Percentiles rank a stretch among this genome's conserved stretches.
Evolutionary conservation across 306 rosid species (phyloP).

Genomic region (Boehmeria nivea): DNA sequence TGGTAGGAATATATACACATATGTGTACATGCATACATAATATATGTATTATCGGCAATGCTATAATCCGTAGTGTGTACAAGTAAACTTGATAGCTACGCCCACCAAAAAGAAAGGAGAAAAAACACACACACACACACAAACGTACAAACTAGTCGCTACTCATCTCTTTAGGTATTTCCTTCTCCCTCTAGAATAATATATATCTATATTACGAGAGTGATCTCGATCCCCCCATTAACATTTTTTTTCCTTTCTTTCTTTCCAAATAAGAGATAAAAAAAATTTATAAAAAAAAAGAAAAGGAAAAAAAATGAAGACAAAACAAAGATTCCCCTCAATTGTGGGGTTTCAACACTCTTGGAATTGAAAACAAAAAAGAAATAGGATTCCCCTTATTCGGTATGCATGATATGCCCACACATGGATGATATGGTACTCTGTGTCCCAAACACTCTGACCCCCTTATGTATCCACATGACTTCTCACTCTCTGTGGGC

Average conservation of each 20-base stretch:
- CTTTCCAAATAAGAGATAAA: no score
- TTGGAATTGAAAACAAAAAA: not conserved
- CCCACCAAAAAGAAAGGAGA: not conserved
- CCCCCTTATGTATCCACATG: constrained; percentile 27
- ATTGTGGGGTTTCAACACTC: constrained; percentile 27
- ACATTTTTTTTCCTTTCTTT: no score
- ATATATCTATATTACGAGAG: no score
- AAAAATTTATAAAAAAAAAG: no score
- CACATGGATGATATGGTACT: constrained; percentile 14
- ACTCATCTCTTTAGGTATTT: not conserved
- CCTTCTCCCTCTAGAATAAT: constrained; percentile 6
- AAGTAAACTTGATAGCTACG: not conserved
- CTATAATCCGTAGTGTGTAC: constrained; percentile 8
- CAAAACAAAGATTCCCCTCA: constrained; percentile 54
- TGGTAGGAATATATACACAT: not conserved
- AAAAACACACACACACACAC: no score
- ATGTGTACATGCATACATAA: not conserved
- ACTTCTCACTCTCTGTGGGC: constrained; percentile 1
- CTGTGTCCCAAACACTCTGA: constrained; percentile 32
- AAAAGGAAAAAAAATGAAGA: constrained; percentile 1
- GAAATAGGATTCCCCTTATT: constrained; percentile 25
- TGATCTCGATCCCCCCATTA: no score
- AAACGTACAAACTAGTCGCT: not conserved
- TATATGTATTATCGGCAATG: no score
- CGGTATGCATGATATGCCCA: constrained; percentile 19